Conservation (phyloP, 495 filamentous ascomycete species). For the Xylaria cubensis region DNA sequence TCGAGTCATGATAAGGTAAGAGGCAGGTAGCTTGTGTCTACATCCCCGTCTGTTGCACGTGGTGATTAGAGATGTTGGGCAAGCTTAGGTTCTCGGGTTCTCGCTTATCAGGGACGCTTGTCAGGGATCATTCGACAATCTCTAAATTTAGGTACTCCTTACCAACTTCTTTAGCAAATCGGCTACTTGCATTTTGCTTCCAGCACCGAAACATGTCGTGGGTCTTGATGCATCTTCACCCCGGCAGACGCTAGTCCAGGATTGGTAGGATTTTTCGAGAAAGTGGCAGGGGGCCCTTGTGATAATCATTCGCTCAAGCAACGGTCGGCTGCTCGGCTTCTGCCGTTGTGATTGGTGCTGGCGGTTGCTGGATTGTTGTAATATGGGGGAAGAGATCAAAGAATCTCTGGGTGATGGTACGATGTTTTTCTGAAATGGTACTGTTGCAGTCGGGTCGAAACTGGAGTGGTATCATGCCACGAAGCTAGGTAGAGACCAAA, state of each 20-base stretch:
- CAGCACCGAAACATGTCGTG: neutral
- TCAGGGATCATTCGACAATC: slow-evolving; percentile 12
- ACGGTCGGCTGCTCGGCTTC: slow-evolving; percentile 17
- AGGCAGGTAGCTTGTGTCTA: neutral
- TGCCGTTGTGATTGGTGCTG: slow-evolving; percentile 13
- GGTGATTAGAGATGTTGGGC: slow-evolving; percentile 19
- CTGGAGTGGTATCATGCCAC: slow-evolving; percentile 22
- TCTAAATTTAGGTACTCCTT: slow-evolving; percentile 19
- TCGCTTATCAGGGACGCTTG: slow-evolving; percentile 15
- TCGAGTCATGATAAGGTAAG: slow-evolving; percentile 2
- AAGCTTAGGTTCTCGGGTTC: slow-evolving; percentile 1
- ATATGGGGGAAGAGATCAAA: neutral
- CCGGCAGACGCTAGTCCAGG: slow-evolving; percentile 8
- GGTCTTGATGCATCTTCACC: slow-evolving; percentile 3
- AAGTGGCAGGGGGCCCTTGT: slow-evolving; percentile 17
- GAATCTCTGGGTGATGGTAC: slow-evolving; percentile 19
- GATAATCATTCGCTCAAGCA: slow-evolving; percentile 15
- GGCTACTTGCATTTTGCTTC: slow-evolving; percentile 11
- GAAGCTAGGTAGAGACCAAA: neutral
- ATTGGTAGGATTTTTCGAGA: slow-evolving; percentile 23
- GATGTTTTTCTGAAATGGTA: slow-evolving; percentile 14
- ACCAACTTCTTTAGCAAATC: slow-evolving; percentile 11
- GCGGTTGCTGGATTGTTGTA: neutral
- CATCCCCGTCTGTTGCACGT: slow-evolving; percentile 12
- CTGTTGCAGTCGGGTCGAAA: slow-evolving; percentile 18